A percentile compares a stretch with the other conserved stretches of the same genome.
Evolutionary conservation across 345 rosid genomes (phyloP).

Genomic region (Clausena lansium): DNA sequence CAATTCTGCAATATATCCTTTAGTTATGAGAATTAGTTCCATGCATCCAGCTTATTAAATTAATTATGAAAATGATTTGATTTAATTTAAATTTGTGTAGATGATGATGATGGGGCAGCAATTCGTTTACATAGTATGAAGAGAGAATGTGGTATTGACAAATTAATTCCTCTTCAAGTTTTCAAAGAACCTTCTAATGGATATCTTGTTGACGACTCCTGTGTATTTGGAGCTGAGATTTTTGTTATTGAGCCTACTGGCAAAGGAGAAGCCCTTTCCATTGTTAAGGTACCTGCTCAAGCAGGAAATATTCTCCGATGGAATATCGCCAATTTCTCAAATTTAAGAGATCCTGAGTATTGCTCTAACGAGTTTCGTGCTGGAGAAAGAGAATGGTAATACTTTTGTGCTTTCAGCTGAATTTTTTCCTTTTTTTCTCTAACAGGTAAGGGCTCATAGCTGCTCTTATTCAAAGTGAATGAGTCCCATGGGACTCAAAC

Average conservation of each 20-base stretch:
- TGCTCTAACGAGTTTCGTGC: background rate
- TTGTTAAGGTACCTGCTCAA: background rate
- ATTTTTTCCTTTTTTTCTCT: no score
- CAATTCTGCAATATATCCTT: no score
- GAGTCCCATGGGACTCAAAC: no score
- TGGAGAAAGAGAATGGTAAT: background rate
- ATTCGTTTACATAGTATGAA: background rate
- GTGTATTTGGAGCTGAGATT: slow-evolving; percentile 20
- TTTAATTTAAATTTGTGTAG: background rate
- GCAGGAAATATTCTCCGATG: background rate
- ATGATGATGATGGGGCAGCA: slow-evolving; percentile 4
- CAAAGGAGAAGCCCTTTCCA: slow-evolving; percentile 1
- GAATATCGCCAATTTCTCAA: background rate
- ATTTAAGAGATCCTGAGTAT: background rate
- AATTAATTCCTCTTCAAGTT: background rate
- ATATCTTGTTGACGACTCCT: slow-evolving; percentile 2
- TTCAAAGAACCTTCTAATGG: slow-evolving; percentile 11
- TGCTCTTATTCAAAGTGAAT: no score
- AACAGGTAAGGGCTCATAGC: no score
- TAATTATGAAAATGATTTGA: no score
- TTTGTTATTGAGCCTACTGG: slow-evolving; percentile 1
- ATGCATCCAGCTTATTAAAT: no score
- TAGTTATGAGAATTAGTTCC: no score
- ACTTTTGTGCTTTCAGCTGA: no score
- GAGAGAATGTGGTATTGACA: slow-evolving; percentile 10